Base-by-base conservation (phyloP, 192 early-diverging fungal species). In the Rhizophagus clarus region DNA sequence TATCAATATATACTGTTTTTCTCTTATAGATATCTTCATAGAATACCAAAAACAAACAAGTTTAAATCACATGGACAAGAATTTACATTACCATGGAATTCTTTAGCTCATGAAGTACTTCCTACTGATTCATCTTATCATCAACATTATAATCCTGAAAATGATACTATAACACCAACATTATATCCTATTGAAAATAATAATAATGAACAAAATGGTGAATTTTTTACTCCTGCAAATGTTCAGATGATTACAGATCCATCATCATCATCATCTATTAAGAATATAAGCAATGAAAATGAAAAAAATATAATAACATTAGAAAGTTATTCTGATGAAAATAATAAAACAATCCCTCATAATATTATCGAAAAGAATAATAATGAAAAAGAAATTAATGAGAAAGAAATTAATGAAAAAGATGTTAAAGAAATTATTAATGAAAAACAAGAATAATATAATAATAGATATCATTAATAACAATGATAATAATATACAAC, bases 11-110 rank as follows among this genome's bases (percentile, higher is more conserved):
- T 20, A 22, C 47, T 62, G n/a, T n/a, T 1, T 62, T 62, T 24
- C n/a, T 37, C 10, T 63, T 42, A 45, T 26, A 63, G 77, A 11
- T 79, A 79, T 70, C 37, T 79, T 12, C 77, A 79, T 60, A 79
- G 77, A 79, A 79, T 79, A 15, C 77, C 77, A n/a, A 79, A 79
- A 79, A 70, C 68, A 1, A 70, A 79, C 29, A 76, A 76, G 45
- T 76, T 40, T 42, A 62, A 45, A 72, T 72, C 70, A 26, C 67
- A 9, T 72, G n/a, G 24, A 40, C 20, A 31, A 45, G n/a, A 72
- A 26, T 72, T 72, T 72, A 40, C 37, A 72, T 26, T 72, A 72
- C 8, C 70, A 47, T 72, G 70, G 70, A 24, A 72, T 26, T 2
- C 32, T 69, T 69, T 17, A 56, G 17, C 15, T 20, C 51, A 56